phyloP scores from a whole-genome alignment of 495 filamentous ascomycete species.

The Xanthoparmelia taractica region DNA sequence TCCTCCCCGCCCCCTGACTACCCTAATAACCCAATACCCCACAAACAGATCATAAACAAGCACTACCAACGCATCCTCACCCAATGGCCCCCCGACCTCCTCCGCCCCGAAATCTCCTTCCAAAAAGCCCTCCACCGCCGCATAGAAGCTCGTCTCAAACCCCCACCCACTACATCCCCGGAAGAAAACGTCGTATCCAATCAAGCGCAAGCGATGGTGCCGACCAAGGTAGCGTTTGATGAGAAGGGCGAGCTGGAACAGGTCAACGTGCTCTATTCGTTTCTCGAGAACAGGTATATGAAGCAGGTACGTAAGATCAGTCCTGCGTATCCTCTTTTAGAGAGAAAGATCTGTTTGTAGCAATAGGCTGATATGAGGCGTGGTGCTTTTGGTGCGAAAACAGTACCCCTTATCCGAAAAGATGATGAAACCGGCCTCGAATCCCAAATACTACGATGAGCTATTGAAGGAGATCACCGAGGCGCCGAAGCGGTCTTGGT shows the following conservation, averaged over 20 bases:
- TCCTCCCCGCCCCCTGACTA: too few species aligned
- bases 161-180: slow-evolving; percentile 10
- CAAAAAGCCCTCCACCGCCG: slow-evolving; percentile 59
- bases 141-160: slow-evolving; percentile 36
- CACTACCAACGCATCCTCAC: slow-evolving; percentile 60
- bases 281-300: slow-evolving; percentile 67
- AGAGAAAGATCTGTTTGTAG: too few species aligned
- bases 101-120: slow-evolving; percentile 72
- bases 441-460: slow-evolving; percentile 69
- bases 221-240: slow-evolving; percentile 23
- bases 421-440: slow-evolving; percentile 60
- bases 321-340: too few species aligned
- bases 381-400: neutral
- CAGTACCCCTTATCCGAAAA: slow-evolving; percentile 57
- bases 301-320: slow-evolving; percentile 49
- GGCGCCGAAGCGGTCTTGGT: slow-evolving; percentile 55
- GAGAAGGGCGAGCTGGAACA: slow-evolving; percentile 46
- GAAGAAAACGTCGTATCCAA: slow-evolving; percentile 22
- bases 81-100: slow-evolving; percentile 69
- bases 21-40: neutral
- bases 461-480: slow-evolving; percentile 65
- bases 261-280: slow-evolving; percentile 61
- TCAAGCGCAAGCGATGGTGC: slow-evolving; percentile 23
- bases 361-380: too few species aligned
- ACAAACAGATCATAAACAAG: slow-evolving; percentile 35